Base-by-base conservation (phyloP, 1,284 basidiomycete genomes). In the Rhodotorula mucilaginosa region DNA sequence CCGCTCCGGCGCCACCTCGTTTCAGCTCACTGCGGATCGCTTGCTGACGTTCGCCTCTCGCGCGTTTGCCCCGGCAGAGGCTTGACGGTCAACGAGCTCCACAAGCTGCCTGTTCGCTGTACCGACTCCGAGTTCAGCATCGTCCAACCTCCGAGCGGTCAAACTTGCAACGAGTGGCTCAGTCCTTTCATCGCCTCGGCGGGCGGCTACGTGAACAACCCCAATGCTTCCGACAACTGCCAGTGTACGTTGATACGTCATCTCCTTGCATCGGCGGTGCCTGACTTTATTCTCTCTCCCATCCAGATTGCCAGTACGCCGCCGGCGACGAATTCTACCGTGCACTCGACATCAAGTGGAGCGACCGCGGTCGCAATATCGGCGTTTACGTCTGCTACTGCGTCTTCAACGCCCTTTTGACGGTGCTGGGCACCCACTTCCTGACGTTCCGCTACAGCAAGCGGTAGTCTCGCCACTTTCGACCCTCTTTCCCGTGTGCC, bases 191-290 rank as follows among this genome's bases (percentile, higher is more conserved):
- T 78, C 34, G 57, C 51, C 4, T 88, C n/a, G 5, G 61, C 64
- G 5, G 68, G 88, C 5, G 94, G 92, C 0, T 97, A 97, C 82
- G 81, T 97, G 52, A 85, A 89, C 74, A 90, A 95, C 80, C 85
- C 86, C 0, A 82, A 84, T 62, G 90, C 85, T 10, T 89, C 87
- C 0, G 65, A 79, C 2, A 78, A 77, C 10, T 93, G 92, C 80
- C 84, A 84, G n/a, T 92, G 67, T 52, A 82, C 79, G 77, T 81
- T 63, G 79, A 79, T 73, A 79, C 60, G 51, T 7, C 19, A 16
- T 31, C 13, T 51, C 26, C 19, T 15, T 47, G 12, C 4, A 6
- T 6, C 21, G 4, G 2, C 34, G n/a, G 29, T 6, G 6, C 18
- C 39, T 44, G 12, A 44, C 39, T 23, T 26, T 21, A 2, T 21